Evolutionary conservation across 495 filamentous ascomycete species (phyloP).

Genomic region (Platismatia glauca): DNA sequence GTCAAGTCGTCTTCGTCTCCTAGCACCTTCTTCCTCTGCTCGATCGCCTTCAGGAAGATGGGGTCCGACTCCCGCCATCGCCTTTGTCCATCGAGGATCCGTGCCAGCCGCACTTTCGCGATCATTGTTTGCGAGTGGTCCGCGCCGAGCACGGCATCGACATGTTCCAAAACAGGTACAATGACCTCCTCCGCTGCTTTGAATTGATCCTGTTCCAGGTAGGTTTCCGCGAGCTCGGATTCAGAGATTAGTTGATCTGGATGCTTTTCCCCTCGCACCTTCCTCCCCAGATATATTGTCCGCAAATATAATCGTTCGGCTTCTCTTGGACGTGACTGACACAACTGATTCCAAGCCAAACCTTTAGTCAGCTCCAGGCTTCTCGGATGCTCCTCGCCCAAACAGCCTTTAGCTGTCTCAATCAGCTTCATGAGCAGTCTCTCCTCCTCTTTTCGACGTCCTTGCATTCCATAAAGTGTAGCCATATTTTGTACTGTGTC

Average conservation of each 20-base stretch:
- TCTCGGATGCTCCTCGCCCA: not conserved
- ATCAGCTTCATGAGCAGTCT: not conserved
- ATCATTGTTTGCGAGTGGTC: not conserved
- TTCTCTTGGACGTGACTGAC: not conserved
- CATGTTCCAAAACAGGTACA: not conserved
- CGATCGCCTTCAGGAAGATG: not conserved
- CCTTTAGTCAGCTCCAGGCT: not conserved
- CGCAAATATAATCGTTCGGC: constrained; percentile 1
- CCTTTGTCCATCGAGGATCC: not conserved
- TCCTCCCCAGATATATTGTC: not conserved
- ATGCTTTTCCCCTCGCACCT: not conserved
- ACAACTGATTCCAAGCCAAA: not conserved
- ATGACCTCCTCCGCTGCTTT: not conserved
- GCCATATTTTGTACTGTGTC: not conserved
- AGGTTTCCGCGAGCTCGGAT: not conserved
- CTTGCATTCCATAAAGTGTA: not conserved
- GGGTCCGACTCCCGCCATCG: not conserved
- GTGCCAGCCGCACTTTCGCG: not conserved
- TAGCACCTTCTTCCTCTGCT: not conserved
- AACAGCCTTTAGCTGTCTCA: not conserved
- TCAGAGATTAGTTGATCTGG: not conserved
- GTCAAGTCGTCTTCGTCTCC: not conserved
- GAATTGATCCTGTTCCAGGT: not conserved
- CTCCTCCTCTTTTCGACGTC: not conserved
- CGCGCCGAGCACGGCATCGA: not conserved